Evolutionary conservation across 805 yeast genomes (phyloP).

Genomic region (Wickerhamiella domercqiae): DNA sequence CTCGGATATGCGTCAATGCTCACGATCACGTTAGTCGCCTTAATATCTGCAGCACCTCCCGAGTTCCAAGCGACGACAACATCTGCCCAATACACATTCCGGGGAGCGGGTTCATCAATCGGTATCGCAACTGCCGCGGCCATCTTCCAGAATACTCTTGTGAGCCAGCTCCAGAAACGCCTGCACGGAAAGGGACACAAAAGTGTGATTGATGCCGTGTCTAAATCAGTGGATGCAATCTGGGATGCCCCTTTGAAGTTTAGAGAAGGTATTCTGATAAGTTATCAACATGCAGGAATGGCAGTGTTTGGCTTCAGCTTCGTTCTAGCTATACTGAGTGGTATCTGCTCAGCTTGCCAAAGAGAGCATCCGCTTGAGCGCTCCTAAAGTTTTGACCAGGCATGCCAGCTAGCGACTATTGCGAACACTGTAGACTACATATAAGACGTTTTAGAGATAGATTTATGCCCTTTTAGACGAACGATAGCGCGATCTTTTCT

Average conservation of each 20-base stretch:
- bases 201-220: conserved; percentile 27
- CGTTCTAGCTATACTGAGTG: conserved; percentile 29
- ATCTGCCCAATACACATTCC: conserved; percentile 75
- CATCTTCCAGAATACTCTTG: conserved; percentile 40
- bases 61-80: conserved; percentile 72
- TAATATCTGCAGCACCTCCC: conserved; percentile 59
- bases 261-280: conserved; percentile 26
- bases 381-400: too few species aligned
- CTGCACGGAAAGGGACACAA: conserved; percentile 27
- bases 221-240: conserved; percentile 37
- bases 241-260: conserved; percentile 33
- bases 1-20: conserved; percentile 50
- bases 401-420: too few species aligned
- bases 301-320: conserved; percentile 35
- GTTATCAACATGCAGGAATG: conserved; percentile 36
- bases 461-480: too few species aligned
- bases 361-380: conserved; percentile 32
- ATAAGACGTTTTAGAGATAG: too few species aligned
- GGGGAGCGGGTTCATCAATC: conserved; percentile 74
- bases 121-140: conserved; percentile 63
- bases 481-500: too few species aligned
- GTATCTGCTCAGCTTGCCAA: conserved; percentile 31
- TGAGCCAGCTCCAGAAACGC: conserved; percentile 17
- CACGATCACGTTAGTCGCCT: conserved; percentile 56
- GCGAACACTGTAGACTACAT: too few species aligned